A percentile compares a stretch with the other conserved stretches of the same genome.
These are phyloP conservation scores for Wallemia ichthyophaga DNA, from an alignment of 1,284 basidiomycete genomes.

Conservation along the genomic window DNA sequence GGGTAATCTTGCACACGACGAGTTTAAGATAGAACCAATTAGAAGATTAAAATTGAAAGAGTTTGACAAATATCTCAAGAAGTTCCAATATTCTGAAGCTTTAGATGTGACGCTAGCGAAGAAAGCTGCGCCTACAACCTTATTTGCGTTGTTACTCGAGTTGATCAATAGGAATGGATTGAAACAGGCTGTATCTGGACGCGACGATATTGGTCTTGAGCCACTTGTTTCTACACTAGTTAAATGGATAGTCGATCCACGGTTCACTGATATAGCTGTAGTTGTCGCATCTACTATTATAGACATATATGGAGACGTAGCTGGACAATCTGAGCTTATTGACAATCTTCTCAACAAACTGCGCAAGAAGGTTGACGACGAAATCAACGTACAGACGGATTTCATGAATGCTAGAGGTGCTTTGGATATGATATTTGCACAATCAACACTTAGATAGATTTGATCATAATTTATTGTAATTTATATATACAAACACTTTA, in stretches of 20 bases:
- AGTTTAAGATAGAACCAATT: constrained; percentile 22
- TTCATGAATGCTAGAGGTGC: constrained; percentile 56
- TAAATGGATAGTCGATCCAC: constrained; percentile 60
- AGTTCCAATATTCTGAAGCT: constrained; percentile 81
- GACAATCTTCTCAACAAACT: constrained; percentile 61
- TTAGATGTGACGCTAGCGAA: constrained; percentile 49
- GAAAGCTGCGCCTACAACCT: constrained; percentile 48
- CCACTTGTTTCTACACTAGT: constrained; percentile 60
- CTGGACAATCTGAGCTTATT: constrained; percentile 78
- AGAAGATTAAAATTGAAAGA: constrained; percentile 43
- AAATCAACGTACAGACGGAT: constrained; percentile 72
- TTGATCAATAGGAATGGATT: constrained; percentile 76
- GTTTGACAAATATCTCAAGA: constrained; percentile 69
- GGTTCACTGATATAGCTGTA: constrained; percentile 64
- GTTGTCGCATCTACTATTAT: constrained; percentile 43
- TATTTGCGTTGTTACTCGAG: constrained; percentile 79
- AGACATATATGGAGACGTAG: constrained; percentile 74
- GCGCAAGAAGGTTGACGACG: constrained; percentile 49
- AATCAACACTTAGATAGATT: constrained; percentile 17
- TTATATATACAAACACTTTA: constrained; percentile 5
- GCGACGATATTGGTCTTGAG: constrained; percentile 81
- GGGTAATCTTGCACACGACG: constrained; percentile 36
- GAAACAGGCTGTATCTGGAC: constrained; percentile 49
- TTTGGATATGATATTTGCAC: constrained; percentile 67
- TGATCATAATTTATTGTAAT: constrained; percentile 1